These are phyloP conservation scores for Linanthus parryae DNA, from an alignment of 148 eudicot genomes.

Conservation along the genomic window DNA sequence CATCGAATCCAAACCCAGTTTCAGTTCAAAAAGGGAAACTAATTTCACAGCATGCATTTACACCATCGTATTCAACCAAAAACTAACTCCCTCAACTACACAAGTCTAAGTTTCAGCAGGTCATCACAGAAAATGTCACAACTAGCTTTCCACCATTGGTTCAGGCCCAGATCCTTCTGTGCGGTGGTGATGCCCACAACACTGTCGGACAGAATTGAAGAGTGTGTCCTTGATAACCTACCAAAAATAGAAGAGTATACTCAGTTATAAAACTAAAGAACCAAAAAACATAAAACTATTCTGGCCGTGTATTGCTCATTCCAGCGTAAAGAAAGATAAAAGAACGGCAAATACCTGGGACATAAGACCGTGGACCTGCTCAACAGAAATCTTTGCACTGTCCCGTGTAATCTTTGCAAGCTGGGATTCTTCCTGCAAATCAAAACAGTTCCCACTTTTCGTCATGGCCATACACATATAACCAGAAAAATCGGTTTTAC, in stretches of 20 bases:
- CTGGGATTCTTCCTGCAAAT: slow-evolving; percentile 84
- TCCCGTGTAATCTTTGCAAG: slow-evolving; percentile 94
- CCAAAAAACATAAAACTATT: neutral
- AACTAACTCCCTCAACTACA: neutral
- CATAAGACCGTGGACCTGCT: slow-evolving; percentile 97
- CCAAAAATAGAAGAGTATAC: neutral
- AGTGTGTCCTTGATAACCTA: slow-evolving; percentile 94
- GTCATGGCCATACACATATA: too few species aligned
- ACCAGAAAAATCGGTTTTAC: too few species aligned
- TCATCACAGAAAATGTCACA: neutral
- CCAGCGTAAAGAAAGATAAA: neutral
- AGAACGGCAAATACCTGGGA: slow-evolving; percentile 55
- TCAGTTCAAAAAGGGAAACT: too few species aligned
- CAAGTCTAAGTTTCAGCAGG: neutral
- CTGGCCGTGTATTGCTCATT: neutral
- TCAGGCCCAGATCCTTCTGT: slow-evolving; percentile 75
- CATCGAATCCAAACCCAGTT: too few species aligned
- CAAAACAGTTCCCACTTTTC: neutral
- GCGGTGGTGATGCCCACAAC: slow-evolving; percentile 35
- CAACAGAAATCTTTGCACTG: slow-evolving; percentile 98
- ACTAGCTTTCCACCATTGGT: slow-evolving; percentile 86
- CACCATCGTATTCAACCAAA: neutral
- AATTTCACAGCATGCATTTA: too few species aligned
- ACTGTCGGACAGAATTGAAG: slow-evolving; percentile 72
- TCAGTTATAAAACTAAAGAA: neutral